phyloP scores from a whole-genome alignment of 2,329 filamentous ascomycete genomes.

The Coniochaeta pulveracea region DNA sequence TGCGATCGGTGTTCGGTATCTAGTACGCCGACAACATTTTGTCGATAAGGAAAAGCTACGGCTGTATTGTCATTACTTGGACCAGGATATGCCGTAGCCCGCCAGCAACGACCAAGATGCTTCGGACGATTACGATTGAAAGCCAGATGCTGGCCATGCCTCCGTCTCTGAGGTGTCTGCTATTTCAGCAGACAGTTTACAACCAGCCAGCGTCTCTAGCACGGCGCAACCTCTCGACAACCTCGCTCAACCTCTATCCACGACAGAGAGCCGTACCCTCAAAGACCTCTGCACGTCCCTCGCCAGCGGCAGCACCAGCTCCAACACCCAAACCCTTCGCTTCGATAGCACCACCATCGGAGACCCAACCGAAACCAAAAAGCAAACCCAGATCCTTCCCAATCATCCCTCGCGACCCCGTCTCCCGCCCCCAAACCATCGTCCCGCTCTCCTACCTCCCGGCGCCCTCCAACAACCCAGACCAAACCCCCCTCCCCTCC shows the following conservation, averaged over 20 bases:
- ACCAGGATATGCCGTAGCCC: no score
- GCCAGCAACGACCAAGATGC: no score
- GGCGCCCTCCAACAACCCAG: constrained; percentile 14
- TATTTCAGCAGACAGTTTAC: constrained; percentile 9
- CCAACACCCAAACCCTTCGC: neutral
- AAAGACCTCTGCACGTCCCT: neutral
- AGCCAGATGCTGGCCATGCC: constrained; percentile 12
- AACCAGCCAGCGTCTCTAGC: neutral
- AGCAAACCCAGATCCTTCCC: constrained; percentile 1
- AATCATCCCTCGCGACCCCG: constrained; percentile 2
- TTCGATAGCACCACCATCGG: neutral
- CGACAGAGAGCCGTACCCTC: no score
- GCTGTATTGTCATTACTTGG: no score
- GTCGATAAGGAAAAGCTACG: no score
- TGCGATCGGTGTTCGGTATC: no score
- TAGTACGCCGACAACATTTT: no score
- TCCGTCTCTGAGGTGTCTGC: constrained; percentile 11
- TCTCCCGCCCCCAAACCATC: constrained; percentile 5
- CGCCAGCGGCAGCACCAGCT: neutral
- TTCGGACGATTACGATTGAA: neutral
- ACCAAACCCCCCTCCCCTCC: constrained; percentile 8
- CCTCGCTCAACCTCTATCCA: no score
- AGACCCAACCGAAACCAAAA: constrained; percentile 2
- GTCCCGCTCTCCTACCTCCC: constrained; percentile 17
- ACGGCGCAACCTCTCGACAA: neutral